Conservation (phyloP, 2,329 filamentous ascomycete species). For the Tolypocladium guangdongense region DNA sequence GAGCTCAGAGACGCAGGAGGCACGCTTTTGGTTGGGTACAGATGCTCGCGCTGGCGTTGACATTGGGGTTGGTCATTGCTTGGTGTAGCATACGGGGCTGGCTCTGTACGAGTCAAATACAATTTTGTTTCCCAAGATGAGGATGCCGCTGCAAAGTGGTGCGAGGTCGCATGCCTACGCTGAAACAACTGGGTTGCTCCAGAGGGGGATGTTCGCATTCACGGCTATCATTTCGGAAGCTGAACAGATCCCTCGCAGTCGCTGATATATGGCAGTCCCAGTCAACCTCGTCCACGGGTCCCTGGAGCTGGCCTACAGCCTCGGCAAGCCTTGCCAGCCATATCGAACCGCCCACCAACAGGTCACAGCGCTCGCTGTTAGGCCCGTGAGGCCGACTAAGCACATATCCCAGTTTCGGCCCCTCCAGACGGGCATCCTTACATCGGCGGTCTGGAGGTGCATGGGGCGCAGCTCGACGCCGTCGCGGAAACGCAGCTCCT, state of each 20-base stretch:
- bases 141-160: background rate
- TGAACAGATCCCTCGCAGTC: background rate
- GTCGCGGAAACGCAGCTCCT: slow-evolving; percentile 13
- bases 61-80: background rate
- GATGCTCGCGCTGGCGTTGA: background rate
- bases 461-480: slow-evolving; percentile 10
- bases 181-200: background rate
- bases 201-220: background rate
- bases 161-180: background rate
- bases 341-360: background rate
- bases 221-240: background rate
- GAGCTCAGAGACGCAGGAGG: background rate
- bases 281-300: background rate
- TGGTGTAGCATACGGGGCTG: background rate
- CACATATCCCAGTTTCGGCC: slow-evolving; percentile 28
- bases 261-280: background rate
- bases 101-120: background rate
- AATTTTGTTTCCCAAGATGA: background rate
- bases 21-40: background rate
- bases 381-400: background rate
- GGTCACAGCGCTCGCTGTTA: background rate
- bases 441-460: slow-evolving; percentile 32
- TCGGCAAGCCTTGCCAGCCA: background rate
- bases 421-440: slow-evolving; percentile 27
- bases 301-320: background rate